A percentile compares a stretch with the other conserved stretches of the same genome.
These are phyloP conservation scores for Narthecium ossifragum DNA, from an alignment of 106 monocot genomes.

Conservation along the genomic window DNA sequence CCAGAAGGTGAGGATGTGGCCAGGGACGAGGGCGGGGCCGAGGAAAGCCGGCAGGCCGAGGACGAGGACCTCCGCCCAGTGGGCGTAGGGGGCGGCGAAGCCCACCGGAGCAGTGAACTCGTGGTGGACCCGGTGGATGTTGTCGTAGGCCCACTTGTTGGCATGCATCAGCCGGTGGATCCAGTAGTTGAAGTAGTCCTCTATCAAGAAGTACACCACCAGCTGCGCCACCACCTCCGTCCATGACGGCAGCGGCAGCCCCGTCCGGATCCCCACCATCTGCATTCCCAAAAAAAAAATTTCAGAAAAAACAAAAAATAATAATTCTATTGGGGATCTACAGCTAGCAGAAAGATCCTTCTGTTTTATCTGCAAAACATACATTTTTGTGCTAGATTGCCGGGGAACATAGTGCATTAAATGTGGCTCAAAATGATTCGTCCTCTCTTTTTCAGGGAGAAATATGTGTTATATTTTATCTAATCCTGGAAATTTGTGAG, in stretches of 20 bases:
- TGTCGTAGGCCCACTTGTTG: slow-evolving; percentile 10
- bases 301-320: too few relatives aligned
- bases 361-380: too few relatives aligned
- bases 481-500: too few relatives aligned
- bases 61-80: slow-evolving; percentile 11
- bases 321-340: too few relatives aligned
- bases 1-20: slow-evolving; percentile 21
- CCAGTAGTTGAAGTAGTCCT: slow-evolving; percentile 22
- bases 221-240: slow-evolving; percentile 16
- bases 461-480: too few relatives aligned
- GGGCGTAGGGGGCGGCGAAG: slow-evolving; percentile 16
- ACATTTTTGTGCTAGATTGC: too few relatives aligned
- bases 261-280: slow-evolving; percentile 15
- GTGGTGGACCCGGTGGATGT: slow-evolving; percentile 13
- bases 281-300: slow-evolving; percentile 1
- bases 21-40: slow-evolving; percentile 12
- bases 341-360: too few relatives aligned
- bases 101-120: slow-evolving; percentile 16
- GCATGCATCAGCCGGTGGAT: slow-evolving; percentile 15
- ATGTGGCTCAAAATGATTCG: too few relatives aligned
- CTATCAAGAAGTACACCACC: slow-evolving; percentile 15
- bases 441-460: too few relatives aligned
- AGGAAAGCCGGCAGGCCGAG: slow-evolving; percentile 12
- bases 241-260: slow-evolving; percentile 11
- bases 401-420: too few relatives aligned